Base-by-base conservation (phyloP, 306 rosid species). In the Amphicarpaea edgeworthii region DNA sequence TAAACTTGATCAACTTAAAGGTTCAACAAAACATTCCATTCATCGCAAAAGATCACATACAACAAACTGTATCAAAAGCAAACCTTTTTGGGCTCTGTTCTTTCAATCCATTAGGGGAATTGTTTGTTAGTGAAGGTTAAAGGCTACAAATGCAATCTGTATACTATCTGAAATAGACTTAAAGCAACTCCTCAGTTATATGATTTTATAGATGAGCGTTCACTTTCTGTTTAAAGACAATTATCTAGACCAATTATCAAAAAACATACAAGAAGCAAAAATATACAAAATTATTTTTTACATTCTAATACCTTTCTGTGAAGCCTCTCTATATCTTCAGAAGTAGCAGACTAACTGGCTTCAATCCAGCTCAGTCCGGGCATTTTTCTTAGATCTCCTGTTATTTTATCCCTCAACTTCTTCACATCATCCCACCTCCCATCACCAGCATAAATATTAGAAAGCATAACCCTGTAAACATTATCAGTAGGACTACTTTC, bases 371-470 rank as follows among this genome's bases (percentile, higher is more conserved):
- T 92, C 62, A 88, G 68, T 68, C 93, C 97, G 0, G 91, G 90
- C 81, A 65, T 60, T 81, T 94, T 94, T 78, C 71, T 80, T 37
- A n/a, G 57, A 30, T 85, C 85, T 23, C 76, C 83, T 47, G 88
- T 78, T n/a, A 81, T 81, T 75, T 81, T 67, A 53, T 84, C 95
- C 83, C 98, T 89, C 78, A 95, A 51, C 74, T 77, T 85, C 85
- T 64, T 77, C 70, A 83, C 95, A 57, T 89, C 92, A 54, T 85
- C 88, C 97, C 96, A 95, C 83, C 91, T 87, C 77, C 90, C 95
- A 58, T 86, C 85, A 59, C 91, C 81, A 55, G 95, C 97, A 84
- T 92, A 92, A 38, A 86, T 69, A 50, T 95, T 90, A 4, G 93
- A 86, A 83, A 95, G 93, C 97, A 95, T 86, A 61, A 95, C 93